Evolutionary conservation across 768 basidiomycete species (phyloP).

Genomic region (Heimioporus sp.): DNA sequence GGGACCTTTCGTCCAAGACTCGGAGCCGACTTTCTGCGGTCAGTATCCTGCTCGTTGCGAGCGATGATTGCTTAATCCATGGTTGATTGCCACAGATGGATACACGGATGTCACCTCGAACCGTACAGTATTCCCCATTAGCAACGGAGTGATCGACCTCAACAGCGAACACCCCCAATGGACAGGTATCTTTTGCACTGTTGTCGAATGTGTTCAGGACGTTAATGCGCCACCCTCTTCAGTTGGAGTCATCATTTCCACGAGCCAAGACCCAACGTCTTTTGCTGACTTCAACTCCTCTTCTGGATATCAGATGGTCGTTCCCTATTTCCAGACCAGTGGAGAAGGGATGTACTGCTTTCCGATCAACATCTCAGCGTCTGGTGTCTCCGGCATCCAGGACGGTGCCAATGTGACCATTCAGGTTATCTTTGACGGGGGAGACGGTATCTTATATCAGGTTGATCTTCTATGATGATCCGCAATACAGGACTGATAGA

Average conservation of each 20-base stretch:
- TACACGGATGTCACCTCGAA: constrained; percentile 36
- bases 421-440: constrained; percentile 37
- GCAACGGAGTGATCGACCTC: constrained; percentile 50
- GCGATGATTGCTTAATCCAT: constrained; percentile 36
- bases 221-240: constrained; percentile 6
- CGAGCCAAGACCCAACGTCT: constrained; percentile 54
- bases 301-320: constrained; percentile 34
- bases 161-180: constrained; percentile 61
- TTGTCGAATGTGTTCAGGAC: neutral
- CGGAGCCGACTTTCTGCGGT: constrained; percentile 71
- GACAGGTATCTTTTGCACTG: constrained; percentile 40
- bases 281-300: constrained; percentile 54
- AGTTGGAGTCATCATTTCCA: constrained; percentile 58
- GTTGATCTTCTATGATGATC: constrained; percentile 28
- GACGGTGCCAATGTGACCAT: constrained; percentile 75
- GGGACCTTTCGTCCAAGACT: constrained; percentile 60
- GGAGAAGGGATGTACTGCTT: constrained; percentile 69
- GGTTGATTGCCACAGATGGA: constrained; percentile 44
- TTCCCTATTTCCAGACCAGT: constrained; percentile 47
- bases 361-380: constrained; percentile 55
- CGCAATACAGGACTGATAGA: neutral
- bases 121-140: constrained; percentile 69
- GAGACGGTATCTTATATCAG: constrained; percentile 73
- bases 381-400: constrained; percentile 42
- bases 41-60: constrained; percentile 14